Evolutionary conservation across 768 basidiomycete genomes (phyloP), one percentile per base, ranked within the genome.

Genomic region (Lactarius hatsudake): DNA sequence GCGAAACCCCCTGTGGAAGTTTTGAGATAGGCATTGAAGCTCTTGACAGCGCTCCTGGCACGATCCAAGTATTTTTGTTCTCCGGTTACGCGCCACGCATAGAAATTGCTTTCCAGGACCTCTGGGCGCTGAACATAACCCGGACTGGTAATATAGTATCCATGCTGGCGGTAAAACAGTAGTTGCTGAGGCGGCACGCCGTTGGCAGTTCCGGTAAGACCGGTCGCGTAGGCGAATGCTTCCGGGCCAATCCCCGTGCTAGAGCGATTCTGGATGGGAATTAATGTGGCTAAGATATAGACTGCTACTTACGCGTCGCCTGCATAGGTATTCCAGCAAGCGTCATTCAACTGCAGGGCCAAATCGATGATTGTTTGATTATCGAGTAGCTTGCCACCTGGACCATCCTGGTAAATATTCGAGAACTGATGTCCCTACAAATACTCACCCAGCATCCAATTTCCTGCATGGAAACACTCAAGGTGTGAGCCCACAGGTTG

Each of bases 171-270:
- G 76, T 88, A 84, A 79, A 90, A 91, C 0, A 75, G 74, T 10
- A 79, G 66, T 61, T 86, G 82, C 51, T 61, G 75, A 4, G 72
- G 68, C 10, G 70, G 76, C 40, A 81, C 80, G 1, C 75, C 4
- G 51, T 75, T 79, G 34, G 9, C 34, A n/a, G 9, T 40, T 40
- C 86, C 87, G 0, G 89, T 88, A 74, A 79, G 88, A 73, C 78
- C 80, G 28, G 88, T 84, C 32, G 83, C 81, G 76, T 78, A 89
- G 1, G 84, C 86, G 66, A 91, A 91, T 0, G 66, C 73, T 74
- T 92, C 91, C 3, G 89, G 90, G 48, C 91, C 91, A 48, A 93
- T 91, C 4, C 88, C 88, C 32, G 90, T 90, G 2, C 89, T 90
- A 57, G 32, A 30, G 38, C 23, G 5, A 28, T 23, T 45, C 10